Percentiles rank a stretch among this genome's conserved stretches.
These are phyloP conservation scores for Fusarium chlamydosporum DNA, from an alignment of 2,329 filamentous ascomycete species.

Conservation along the genomic window DNA sequence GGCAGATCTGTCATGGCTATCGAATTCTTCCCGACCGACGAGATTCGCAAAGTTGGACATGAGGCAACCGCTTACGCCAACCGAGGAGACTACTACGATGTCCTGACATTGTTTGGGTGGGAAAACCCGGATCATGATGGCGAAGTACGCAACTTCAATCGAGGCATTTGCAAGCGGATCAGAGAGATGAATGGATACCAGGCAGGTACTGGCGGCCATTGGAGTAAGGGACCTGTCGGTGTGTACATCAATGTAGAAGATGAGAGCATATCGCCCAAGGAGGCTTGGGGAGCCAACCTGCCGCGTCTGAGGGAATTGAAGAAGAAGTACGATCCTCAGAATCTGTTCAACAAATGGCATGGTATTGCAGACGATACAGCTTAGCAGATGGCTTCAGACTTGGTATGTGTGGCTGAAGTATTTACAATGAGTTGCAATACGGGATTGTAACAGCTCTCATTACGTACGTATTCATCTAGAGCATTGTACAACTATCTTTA, in stretches of 20 bases:
- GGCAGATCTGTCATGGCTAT: slow-evolving; percentile 52
- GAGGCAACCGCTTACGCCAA: slow-evolving; percentile 62
- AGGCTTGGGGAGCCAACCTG: slow-evolving; percentile 54
- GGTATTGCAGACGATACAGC: slow-evolving; percentile 27
- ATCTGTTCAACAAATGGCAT: slow-evolving; percentile 55
- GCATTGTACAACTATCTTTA: not conserved
- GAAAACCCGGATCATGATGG: slow-evolving; percentile 55
- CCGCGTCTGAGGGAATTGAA: slow-evolving; percentile 53
- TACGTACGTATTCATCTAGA: not conserved
- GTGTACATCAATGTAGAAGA: slow-evolving; percentile 53
- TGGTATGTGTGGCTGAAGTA: too few species aligned
- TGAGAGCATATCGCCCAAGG: slow-evolving; percentile 44
- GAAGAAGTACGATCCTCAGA: slow-evolving; percentile 53
- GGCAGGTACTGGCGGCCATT: slow-evolving; percentile 28
- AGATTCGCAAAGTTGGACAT: slow-evolving; percentile 55
- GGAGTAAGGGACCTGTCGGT: slow-evolving; percentile 46
- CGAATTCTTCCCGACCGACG: slow-evolving; percentile 60
- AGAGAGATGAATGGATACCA: slow-evolving; percentile 47
- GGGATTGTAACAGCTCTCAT: not conserved
- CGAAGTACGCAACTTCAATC: slow-evolving; percentile 57
- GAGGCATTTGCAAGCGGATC: slow-evolving; percentile 51
- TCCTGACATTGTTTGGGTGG: slow-evolving; percentile 59
- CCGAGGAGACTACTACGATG: slow-evolving; percentile 61
- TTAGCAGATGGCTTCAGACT: not conserved
- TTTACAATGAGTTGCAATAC: not conserved